A percentile compares a stretch with the other conserved stretches of the same genome.
Conservation (phyloP, 106 monocot genomes). For the Acanthochlamys bracteata region DNA sequence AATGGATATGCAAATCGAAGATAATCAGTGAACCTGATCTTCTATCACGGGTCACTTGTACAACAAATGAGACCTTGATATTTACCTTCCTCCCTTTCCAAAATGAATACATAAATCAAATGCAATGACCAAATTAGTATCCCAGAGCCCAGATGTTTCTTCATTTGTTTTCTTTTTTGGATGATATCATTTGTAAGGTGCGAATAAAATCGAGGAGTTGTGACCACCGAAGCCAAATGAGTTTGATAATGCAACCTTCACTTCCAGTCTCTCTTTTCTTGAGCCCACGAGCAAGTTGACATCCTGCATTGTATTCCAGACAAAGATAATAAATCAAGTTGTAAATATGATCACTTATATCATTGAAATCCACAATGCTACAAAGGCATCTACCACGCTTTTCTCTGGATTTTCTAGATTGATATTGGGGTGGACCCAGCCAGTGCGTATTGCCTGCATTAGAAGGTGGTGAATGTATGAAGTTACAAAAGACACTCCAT, state of each 20-base stretch:
- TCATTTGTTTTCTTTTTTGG: no score
- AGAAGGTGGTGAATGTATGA: no score
- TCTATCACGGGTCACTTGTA: no score
- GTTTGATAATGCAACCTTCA: constrained; percentile 72
- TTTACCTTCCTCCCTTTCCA: no score
- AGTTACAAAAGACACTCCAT: no score
- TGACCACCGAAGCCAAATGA: constrained; percentile 89
- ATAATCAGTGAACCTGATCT: no score
- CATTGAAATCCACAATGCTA: neutral
- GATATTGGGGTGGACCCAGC: constrained; percentile 91
- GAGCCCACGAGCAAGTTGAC: constrained; percentile 42
- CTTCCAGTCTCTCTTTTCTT: constrained; percentile 52
- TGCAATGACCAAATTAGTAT: no score
- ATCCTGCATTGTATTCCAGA: constrained; percentile 24
- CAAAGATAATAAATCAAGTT: neutral
- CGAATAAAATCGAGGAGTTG: constrained; percentile 73
- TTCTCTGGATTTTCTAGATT: constrained; percentile 91
- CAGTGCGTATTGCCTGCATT: constrained; percentile 86
- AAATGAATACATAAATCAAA: no score
- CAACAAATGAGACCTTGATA: no score
- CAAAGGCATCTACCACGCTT: constrained; percentile 45
- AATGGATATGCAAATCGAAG: no score
- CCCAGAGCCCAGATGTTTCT: no score
- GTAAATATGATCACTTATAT: no score
- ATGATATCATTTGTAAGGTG: constrained; percentile 1